Evolutionary conservation across 768 basidiomycete species (phyloP), one percentile per base, ranked within the genome.

Genomic region (Cyclocybe aegerita): DNA sequence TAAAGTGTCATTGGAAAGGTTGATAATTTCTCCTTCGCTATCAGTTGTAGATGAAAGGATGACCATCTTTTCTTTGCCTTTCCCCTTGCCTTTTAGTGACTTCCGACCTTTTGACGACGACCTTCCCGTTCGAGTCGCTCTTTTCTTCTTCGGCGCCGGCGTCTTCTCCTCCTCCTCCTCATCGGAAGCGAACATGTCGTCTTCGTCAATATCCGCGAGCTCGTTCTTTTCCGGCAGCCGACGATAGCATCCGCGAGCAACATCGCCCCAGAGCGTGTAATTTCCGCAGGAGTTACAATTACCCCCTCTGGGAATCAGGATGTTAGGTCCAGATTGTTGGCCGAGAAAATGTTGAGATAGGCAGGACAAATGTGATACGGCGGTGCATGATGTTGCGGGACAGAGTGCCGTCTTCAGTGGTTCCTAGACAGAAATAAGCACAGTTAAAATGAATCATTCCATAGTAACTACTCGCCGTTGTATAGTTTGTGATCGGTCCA

Each of bases 261-360:
- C 63, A 57, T 89, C 86, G 4, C 87, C 86, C 86, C 86, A 89
- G 0, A 88, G 71, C 4, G 72, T 73, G 57, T 85, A 88, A 0
- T 67, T 62, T 4, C 61, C 53, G 54, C 87, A 89, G 1, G 70
- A 67, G 9, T 56, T 63, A 58, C 87, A 89, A 16, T 65, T 57
- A 5, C 86, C 87, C 6, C 86, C 86, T 36, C 87, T 75, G 4
- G 87, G 86, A 37, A 88, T 65, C 43, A 87, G 60, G 10, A 58
- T 6, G 1, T 61, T 52, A 15, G 55, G 52, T 23, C 56, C 49
- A 14, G 56, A 23, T 53, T 68, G 52, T 36, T 57, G 46, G 9
- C 43, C 34, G 16, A 58, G 57, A 17, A 63, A 66, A 44, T 58
- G 46, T 16, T 51, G 48, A 30, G 83, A 73, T 8, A 89, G 74